Evolutionary conservation across 2,329 filamentous ascomycete genomes (phyloP).

Genomic region (Fusarium secorum): DNA sequence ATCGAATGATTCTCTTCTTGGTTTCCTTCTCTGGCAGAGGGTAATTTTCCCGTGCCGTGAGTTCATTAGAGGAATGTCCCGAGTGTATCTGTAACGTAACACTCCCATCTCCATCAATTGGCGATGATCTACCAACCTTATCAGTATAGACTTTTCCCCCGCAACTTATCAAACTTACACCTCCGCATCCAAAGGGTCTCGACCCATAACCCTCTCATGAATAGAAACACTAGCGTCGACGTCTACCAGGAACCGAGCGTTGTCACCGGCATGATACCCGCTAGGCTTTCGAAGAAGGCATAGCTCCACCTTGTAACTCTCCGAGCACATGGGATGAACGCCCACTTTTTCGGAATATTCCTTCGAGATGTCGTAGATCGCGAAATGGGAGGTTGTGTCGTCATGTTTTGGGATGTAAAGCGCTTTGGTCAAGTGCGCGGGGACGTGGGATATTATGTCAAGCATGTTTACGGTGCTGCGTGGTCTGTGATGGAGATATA

Average conservation of each 20-base stretch:
- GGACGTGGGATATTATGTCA: not conserved
- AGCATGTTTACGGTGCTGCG: not conserved
- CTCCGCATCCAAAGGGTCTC: not conserved
- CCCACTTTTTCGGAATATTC: not conserved
- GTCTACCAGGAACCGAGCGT: constrained; percentile 11
- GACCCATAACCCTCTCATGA: not conserved
- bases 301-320: constrained; percentile 11
- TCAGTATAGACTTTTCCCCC: not conserved
- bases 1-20: not conserved
- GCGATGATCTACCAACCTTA: not conserved
- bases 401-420: constrained; percentile 4
- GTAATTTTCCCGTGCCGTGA: not conserved
- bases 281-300: constrained; percentile 11
- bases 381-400: not conserved
- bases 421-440: not conserved
- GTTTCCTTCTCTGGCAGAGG: not conserved
- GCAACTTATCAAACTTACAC: not conserved
- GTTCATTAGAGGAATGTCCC: accelerated
- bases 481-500: not conserved
- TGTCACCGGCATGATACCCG: not conserved
- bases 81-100: not conserved
- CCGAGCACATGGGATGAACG: not conserved
- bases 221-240: not conserved
- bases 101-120: not conserved
- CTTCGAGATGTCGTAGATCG: constrained; percentile 2